Conservation (phyloP, 495 filamentous ascomycete genomes). For the Achaetomiella virescens region DNA sequence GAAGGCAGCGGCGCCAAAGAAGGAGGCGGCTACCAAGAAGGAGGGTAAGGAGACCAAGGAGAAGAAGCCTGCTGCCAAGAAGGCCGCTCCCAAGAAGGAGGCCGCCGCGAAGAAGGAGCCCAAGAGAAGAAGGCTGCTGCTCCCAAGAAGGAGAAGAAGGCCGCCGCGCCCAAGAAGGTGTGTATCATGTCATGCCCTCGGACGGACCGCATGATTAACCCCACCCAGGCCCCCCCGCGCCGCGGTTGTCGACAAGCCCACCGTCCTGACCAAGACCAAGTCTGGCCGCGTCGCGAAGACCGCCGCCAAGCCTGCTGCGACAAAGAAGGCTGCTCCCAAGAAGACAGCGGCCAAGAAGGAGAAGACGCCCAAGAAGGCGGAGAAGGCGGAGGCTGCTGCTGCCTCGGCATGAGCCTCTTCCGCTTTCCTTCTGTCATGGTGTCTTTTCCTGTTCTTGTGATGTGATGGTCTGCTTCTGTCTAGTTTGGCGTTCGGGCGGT, state of each 20-base stretch:
- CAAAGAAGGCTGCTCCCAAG: conserved; percentile 60
- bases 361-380: conserved; percentile 55
- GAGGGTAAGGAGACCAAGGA: conserved; percentile 41
- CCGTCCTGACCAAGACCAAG: conserved; percentile 79
- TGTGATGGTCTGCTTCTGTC: conserved; percentile 18
- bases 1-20: conserved; percentile 33
- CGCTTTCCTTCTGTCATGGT: conserved; percentile 14
- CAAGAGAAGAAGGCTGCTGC: conserved; percentile 10
- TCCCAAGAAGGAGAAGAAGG: conserved; percentile 10
- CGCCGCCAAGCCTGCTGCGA: conserved; percentile 46
- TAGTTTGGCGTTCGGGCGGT: conserved; percentile 19
- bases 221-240: conserved; percentile 17
- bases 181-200: neutral
- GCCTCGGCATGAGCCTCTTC: neutral
- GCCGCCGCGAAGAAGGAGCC: conserved; percentile 10
- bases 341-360: conserved; percentile 64
- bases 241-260: conserved; percentile 63
- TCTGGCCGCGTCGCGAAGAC: conserved; percentile 81
- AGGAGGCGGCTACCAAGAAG: conserved; percentile 51
- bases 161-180: conserved; percentile 7
- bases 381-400: conserved; percentile 35
- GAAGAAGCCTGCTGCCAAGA: conserved; percentile 36
- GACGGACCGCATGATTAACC: neutral
- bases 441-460: conserved; percentile 17
- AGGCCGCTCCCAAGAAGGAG: conserved; percentile 17